These are phyloP conservation scores for Blastobotrys ciferrii DNA, from an alignment of 1,139 yeast genomes.

Conservation along the genomic window DNA sequence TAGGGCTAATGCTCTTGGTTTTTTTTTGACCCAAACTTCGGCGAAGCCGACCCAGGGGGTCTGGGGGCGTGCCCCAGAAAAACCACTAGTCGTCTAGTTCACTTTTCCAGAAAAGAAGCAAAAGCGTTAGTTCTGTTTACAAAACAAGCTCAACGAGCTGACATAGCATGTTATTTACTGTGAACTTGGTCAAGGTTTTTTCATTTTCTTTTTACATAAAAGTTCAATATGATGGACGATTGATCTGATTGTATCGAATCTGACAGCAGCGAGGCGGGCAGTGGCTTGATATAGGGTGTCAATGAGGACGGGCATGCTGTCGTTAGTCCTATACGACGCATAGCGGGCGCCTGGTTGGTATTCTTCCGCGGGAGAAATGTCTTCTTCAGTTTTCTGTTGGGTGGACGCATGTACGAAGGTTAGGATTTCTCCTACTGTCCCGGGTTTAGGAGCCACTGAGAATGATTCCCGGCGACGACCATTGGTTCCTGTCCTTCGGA, in stretches of 20 bases:
- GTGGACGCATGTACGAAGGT: conserved; percentile 21
- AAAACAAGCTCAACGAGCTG: too few species aligned
- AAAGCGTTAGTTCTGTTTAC: too few species aligned
- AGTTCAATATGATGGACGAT: conserved; percentile 9
- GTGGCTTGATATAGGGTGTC: conserved; percentile 18
- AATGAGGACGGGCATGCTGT: conserved; percentile 15
- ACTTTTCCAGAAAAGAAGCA: too few species aligned
- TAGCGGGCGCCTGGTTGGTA: conserved; percentile 22
- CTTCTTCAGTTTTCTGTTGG: conserved; percentile 2
- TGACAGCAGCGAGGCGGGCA: conserved; percentile 17
- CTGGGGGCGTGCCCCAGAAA: too few species aligned
- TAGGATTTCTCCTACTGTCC: conserved; percentile 24
- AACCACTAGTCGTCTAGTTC: too few species aligned
- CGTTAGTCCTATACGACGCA: conserved; percentile 12
- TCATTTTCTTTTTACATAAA: conserved; percentile 1
- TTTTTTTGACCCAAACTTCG: too few species aligned
- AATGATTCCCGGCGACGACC: conserved; percentile 12
- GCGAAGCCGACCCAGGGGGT: too few species aligned
- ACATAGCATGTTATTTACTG: too few species aligned
- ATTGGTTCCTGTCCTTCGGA: background rate
- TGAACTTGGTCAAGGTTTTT: background rate
- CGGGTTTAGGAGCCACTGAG: conserved; percentile 17
- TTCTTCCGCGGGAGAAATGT: background rate
- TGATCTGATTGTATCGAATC: conserved; percentile 11
- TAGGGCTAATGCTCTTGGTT: too few species aligned